Evolutionary conservation across 2,329 filamentous ascomycete genomes (phyloP), one percentile per base, ranked within the genome.

Genomic region (Lizonia empirigonia): DNA sequence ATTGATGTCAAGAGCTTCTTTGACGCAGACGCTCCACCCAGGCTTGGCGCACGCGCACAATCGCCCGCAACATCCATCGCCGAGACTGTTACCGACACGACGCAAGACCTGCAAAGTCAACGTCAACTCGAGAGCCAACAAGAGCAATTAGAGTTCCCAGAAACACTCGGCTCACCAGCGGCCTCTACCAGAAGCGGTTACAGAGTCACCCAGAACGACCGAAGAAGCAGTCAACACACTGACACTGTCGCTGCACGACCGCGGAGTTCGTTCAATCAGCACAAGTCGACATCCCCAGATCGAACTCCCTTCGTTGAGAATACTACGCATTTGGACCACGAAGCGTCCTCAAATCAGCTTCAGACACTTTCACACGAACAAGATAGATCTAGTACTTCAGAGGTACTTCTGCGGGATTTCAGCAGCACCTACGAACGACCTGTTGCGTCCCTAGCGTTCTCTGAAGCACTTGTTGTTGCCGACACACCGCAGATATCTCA

Each of bases 21-120:
- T 27, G 51, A 61, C 13, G 39, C 51, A 9, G 36, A 58, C 46
- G 58, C 47, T 7, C 33, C 53, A 18, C 44, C 26, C 19, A 47
- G 33, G 10, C 27, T 47, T 27, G 18, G 22, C 18, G 32, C 38
- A 38, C 42, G 45, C 37, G 51, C 53, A 3, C 19, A 23, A 5
- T 65, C 67, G 16, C 62, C 60, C 2, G 53, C 61, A 4, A 39
- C 48, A 16, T 69, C 67, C 2, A 65, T 69, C 15, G 59, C 67
- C 4, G 67, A 69, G 38, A 69, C 67, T 2, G 42, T 66, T 3
- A 50, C 59, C n/a, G 63, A 67, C 15, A 56, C 47, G 7, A 39
- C 50, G 7, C 52, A 58, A 23, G 58, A 65, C 7, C 50, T 57
- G 8, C 55, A 60, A 34, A 57, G 50, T 22, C 58, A 65, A 30